These are phyloP conservation scores for Lipomyces anomalus DNA, from an alignment of 805 yeast genomes.

Conservation along the genomic window DNA sequence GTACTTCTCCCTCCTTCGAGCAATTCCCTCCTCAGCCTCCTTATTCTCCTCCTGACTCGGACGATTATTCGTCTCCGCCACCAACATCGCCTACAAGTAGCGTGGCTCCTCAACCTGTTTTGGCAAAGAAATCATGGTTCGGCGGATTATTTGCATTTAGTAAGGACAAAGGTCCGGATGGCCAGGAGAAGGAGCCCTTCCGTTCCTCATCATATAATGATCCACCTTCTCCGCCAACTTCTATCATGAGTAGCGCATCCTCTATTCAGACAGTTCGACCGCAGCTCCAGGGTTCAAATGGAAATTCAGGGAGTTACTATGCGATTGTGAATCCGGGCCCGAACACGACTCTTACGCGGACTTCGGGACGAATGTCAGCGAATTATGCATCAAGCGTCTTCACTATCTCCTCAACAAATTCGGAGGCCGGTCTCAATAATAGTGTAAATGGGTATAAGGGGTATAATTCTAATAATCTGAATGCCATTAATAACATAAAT, in stretches of 20 bases:
- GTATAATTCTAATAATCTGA: background rate
- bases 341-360: background rate
- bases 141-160: constrained; percentile 6
- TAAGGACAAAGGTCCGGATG: constrained; percentile 5
- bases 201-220: background rate
- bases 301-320: background rate
- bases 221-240: constrained; percentile 24
- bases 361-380: background rate
- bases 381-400: background rate
- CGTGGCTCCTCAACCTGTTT: constrained; percentile 1
- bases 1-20: constrained; percentile 5
- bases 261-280: constrained; percentile 14
- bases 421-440: background rate
- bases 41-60: constrained; percentile 22
- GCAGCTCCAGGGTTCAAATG: constrained; percentile 11
- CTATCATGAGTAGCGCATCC: constrained; percentile 15
- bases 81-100: background rate
- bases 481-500: background rate
- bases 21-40: constrained; percentile 19
- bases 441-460: background rate
- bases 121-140: constrained; percentile 14
- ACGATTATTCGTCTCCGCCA: constrained; percentile 2
- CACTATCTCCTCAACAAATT: background rate
- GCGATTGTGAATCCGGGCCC: background rate
- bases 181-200: constrained; percentile 3